phyloP scores from a whole-genome alignment of 164 flowering plant genomes.

The Macadamia tetraphylla region DNA sequence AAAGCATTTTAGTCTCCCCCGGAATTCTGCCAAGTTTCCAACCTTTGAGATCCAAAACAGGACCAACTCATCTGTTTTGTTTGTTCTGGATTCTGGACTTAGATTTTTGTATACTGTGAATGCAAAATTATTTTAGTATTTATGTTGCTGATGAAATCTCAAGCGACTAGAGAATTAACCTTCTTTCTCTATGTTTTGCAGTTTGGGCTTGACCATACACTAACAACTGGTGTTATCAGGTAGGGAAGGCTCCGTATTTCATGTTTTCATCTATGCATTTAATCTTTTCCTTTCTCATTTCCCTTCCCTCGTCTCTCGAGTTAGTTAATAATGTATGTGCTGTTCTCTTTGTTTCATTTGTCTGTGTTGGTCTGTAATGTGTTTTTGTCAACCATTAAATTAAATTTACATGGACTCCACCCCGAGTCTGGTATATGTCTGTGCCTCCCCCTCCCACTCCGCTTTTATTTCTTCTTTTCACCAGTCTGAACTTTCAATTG shows the following conservation, averaged over 20 bases:
- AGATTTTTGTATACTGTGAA: background rate
- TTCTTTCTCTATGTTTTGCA: slow-evolving; percentile 29
- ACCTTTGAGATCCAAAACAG: background rate
- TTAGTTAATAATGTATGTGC: background rate
- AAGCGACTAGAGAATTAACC: background rate
- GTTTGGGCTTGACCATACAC: slow-evolving; percentile 99
- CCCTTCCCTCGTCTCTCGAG: background rate
- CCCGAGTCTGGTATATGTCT: no score
- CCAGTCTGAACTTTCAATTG: no score
- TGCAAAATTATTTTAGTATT: background rate
- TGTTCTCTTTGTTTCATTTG: background rate
- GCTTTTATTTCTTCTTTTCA: background rate
- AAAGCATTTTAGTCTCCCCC: no score
- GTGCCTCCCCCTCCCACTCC: no score
- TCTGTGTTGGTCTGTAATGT: no score
- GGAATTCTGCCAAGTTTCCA: background rate
- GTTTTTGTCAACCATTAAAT: no score
- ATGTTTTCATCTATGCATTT: background rate
- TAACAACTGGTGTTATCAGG: slow-evolving; percentile 99
- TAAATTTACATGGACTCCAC: no score
- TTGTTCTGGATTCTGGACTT: background rate
- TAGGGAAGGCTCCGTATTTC: slow-evolving; percentile 13
- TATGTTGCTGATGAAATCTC: background rate
- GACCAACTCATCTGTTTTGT: background rate
- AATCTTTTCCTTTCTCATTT: no score